Evolutionary conservation across 495 filamentous ascomycete species (phyloP).

Genomic region (Penicillium soppii): DNA sequence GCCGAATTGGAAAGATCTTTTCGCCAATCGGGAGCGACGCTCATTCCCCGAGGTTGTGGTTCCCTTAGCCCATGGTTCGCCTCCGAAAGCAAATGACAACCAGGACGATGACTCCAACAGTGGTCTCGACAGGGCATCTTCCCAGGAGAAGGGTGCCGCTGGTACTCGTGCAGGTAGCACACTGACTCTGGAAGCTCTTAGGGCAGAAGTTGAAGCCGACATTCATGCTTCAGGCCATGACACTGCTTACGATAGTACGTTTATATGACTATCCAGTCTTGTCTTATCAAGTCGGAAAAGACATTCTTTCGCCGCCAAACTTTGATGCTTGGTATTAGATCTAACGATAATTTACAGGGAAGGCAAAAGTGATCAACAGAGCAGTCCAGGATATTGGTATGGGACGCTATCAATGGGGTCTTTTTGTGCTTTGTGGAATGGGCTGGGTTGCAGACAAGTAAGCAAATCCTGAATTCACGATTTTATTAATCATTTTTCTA

Average conservation of each 20-base stretch:
- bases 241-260: constrained; percentile 56
- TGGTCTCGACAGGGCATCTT: constrained; percentile 29
- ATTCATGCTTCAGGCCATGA: constrained; percentile 46
- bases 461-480: constrained; percentile 3
- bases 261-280: neutral
- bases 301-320: neutral
- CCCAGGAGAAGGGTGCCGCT: constrained; percentile 33
- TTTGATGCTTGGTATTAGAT: constrained; percentile 14
- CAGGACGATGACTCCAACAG: constrained; percentile 15
- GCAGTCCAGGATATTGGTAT: constrained; percentile 68
- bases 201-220: constrained; percentile 48
- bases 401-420: constrained; percentile 79
- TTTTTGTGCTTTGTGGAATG: constrained; percentile 76
- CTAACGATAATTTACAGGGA: constrained; percentile 18
- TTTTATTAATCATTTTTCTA: constrained; percentile 7
- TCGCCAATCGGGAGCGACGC: constrained; percentile 41
- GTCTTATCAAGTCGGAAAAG: neutral
- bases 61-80: constrained; percentile 35
- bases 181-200: constrained; percentile 47
- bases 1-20: constrained; percentile 37
- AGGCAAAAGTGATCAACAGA: constrained; percentile 27
- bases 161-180: constrained; percentile 26
- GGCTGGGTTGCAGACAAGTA: constrained; percentile 67
- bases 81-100: constrained; percentile 13
- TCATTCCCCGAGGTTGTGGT: constrained; percentile 47